A percentile compares a stretch with the other conserved stretches of the same genome.
Conservation (phyloP, 2,329 filamentous ascomycete genomes). For the Neofusicoccum kwambonambiense region DNA sequence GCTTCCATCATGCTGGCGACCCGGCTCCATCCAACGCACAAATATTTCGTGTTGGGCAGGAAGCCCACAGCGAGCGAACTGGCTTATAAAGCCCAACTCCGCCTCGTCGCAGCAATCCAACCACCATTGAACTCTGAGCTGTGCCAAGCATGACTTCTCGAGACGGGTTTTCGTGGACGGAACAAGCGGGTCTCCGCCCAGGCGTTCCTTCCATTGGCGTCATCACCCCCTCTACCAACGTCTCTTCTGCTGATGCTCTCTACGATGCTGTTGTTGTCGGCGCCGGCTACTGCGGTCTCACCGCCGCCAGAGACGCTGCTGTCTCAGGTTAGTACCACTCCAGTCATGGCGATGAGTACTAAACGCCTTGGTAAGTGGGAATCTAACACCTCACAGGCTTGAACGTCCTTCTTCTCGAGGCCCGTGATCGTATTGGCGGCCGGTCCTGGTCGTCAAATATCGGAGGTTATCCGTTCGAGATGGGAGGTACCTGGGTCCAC, state of each 20-base stretch:
- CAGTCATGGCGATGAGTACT: neutral
- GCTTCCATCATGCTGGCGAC: neutral
- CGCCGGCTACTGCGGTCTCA: slow-evolving; percentile 28
- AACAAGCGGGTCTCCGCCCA: slow-evolving; percentile 21
- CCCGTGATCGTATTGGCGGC: slow-evolving; percentile 44
- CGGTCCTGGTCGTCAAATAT: slow-evolving; percentile 43
- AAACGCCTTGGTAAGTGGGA: no score
- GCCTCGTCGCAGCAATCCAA: neutral
- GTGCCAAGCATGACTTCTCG: slow-evolving; percentile 22
- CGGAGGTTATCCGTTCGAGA: slow-evolving; percentile 34
- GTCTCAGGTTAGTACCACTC: slow-evolving; percentile 27
- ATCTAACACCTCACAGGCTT: neutral
- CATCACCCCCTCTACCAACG: slow-evolving; percentile 23
- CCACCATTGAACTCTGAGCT: neutral
- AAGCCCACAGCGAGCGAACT: neutral
- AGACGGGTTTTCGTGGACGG: slow-evolving; percentile 28
- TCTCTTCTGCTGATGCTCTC: slow-evolving; percentile 16
- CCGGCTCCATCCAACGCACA: neutral
- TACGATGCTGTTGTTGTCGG: slow-evolving; percentile 29
- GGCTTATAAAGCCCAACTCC: neutral
- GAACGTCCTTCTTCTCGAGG: slow-evolving; percentile 30
- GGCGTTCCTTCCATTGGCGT: slow-evolving; percentile 26
- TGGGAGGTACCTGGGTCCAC: slow-evolving; percentile 46
- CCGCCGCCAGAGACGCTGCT: slow-evolving; percentile 26
- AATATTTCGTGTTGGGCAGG: neutral